Percentiles rank a stretch among this genome's conserved stretches.
These are phyloP conservation scores for Rubus parviflorus DNA, from an alignment of 306 rosid genomes.

Conservation along the genomic window DNA sequence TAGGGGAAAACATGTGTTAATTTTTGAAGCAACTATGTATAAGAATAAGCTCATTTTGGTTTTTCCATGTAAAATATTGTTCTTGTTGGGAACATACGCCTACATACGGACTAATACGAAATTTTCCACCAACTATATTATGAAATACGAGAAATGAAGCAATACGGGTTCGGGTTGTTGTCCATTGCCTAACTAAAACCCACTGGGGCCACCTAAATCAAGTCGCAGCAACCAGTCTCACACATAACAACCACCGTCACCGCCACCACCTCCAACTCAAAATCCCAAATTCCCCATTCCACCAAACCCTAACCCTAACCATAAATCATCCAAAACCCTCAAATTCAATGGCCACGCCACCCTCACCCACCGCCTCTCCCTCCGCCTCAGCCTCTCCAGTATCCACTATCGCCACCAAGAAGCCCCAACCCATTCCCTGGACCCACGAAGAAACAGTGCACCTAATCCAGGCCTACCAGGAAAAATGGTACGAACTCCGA, in stretches of 20 bases:
- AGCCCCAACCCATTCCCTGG: constrained; percentile 73
- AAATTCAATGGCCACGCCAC: constrained; percentile 10
- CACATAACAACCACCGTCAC: not conserved
- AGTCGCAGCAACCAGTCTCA: not conserved
- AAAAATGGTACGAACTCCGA: constrained; percentile 77
- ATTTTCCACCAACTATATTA: no score
- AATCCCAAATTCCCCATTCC: not conserved
- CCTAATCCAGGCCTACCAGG: constrained; percentile 83
- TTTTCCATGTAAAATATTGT: no score
- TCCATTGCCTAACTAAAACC: not conserved
- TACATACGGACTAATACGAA: no score
- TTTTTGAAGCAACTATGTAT: no score
- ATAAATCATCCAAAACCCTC: no score
- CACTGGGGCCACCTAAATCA: not conserved
- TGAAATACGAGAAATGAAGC: not conserved
- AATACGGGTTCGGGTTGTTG: not conserved
- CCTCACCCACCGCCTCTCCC: not conserved
- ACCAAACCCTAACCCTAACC: not conserved
- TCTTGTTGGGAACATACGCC: no score
- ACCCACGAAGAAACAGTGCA: constrained; percentile 75
- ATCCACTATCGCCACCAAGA: constrained; percentile 32
- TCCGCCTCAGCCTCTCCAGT: not conserved
- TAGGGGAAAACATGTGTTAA: no score
- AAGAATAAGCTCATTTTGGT: no score
- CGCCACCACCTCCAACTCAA: constrained; percentile 3